Percentiles rank a stretch among this genome's conserved stretches.
Conservation (phyloP, 2,329 filamentous ascomycete species). For the Aspergillus candidus region DNA sequence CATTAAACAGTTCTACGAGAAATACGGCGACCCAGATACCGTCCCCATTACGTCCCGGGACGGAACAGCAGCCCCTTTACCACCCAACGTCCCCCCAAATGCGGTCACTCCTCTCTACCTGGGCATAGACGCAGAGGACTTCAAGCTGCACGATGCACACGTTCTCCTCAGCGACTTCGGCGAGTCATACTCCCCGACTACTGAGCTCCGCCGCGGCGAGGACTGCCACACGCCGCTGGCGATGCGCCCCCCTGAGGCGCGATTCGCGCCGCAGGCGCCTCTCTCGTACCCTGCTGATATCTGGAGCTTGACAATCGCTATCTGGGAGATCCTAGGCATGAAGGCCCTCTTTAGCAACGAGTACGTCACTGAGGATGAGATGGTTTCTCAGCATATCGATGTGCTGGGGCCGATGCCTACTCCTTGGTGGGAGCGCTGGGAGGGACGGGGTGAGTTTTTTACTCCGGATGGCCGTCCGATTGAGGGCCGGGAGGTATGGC, state of each 20-base stretch:
- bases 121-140: slow-evolving; percentile 21
- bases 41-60: slow-evolving; percentile 17
- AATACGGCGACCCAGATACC: slow-evolving; percentile 21
- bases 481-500: slow-evolving; percentile 12
- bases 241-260: slow-evolving; percentile 9
- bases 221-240: slow-evolving; percentile 17
- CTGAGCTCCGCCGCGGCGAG: slow-evolving; percentile 14
- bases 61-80: slow-evolving; percentile 10
- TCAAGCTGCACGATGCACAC: slow-evolving; percentile 21
- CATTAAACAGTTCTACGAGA: slow-evolving; percentile 24
- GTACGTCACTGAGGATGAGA: slow-evolving; percentile 9
- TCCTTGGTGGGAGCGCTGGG: slow-evolving; percentile 17
- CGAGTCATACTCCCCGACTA: slow-evolving; percentile 11
- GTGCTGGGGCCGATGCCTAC: slow-evolving; percentile 14
- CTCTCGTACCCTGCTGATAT: slow-evolving; percentile 33
- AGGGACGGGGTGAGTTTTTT: slow-evolving; percentile 11
- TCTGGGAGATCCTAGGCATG: slow-evolving; percentile 26
- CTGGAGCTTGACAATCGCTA: slow-evolving; percentile 32
- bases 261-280: slow-evolving; percentile 10
- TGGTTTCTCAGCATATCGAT: slow-evolving; percentile 11
- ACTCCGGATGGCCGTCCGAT: slow-evolving; percentile 8
- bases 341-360: slow-evolving; percentile 9
- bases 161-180: slow-evolving; percentile 29
- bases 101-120: slow-evolving; percentile 21
- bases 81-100: slow-evolving; percentile 18